phyloP scores from a whole-genome alignment of 1,284 basidiomycete species.

The Ceratobasidium sp. region DNA sequence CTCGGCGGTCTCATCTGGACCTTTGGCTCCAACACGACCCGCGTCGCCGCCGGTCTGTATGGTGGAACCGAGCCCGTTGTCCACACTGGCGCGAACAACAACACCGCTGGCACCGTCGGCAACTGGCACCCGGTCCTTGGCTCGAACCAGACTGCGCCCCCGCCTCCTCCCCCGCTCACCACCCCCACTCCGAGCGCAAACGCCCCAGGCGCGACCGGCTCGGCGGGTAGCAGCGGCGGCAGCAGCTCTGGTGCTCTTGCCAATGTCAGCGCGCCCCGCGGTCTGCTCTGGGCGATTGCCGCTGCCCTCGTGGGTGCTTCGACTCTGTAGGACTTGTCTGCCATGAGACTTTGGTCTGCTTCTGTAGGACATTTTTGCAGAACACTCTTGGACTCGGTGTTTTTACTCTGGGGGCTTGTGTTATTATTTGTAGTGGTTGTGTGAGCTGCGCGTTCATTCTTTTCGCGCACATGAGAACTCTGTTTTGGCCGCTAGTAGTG shows the following conservation, averaged over 20 bases:
- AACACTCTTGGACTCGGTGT: slow-evolving; percentile 6
- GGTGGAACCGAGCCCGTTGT: slow-evolving; percentile 17
- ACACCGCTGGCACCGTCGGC: not conserved
- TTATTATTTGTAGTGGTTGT: not conserved
- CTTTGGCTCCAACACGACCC: slow-evolving; percentile 36
- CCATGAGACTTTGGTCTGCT: not conserved
- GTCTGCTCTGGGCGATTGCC: slow-evolving; percentile 1
- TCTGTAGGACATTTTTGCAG: not conserved
- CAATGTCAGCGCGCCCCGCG: not conserved
- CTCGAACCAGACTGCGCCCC: slow-evolving; percentile 11
- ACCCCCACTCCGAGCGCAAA: not conserved
- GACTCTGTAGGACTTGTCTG: not conserved
- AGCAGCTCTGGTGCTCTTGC: slow-evolving; percentile 1
- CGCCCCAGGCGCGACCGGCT: slow-evolving; percentile 5
- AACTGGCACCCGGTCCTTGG: slow-evolving; percentile 28
- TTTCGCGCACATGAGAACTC: slow-evolving; percentile 4
- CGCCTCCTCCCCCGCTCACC: slow-evolving; percentile 3
- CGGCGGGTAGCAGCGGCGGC: too few species aligned
- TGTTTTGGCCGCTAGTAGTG: not conserved
- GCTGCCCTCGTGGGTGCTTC: slow-evolving; percentile 5
- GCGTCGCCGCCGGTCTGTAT: slow-evolving; percentile 25
- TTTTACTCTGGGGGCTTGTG: slow-evolving; percentile 7
- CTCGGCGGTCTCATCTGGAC: slow-evolving; percentile 60
- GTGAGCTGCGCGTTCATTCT: slow-evolving; percentile 3
- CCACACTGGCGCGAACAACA: slow-evolving; percentile 39